Base-by-base conservation (phyloP, 1,284 basidiomycete species). In the Ustilago sp. region DNA sequence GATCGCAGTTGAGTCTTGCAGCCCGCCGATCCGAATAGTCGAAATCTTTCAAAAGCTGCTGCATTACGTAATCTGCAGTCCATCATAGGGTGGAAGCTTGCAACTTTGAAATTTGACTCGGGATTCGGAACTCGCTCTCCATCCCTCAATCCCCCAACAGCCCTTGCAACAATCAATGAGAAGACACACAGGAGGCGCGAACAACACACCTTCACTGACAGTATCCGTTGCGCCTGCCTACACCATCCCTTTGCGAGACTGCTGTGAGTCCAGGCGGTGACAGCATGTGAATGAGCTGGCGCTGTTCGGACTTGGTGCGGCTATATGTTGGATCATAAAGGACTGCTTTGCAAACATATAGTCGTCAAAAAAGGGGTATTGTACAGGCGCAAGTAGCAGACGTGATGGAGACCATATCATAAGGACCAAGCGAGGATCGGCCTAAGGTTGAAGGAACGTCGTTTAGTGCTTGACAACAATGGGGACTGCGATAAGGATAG, bases 401-500 rank as follows among this genome's bases (percentile, higher is more conserved):
- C 62, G 50, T 32, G 47, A 48, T 56, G 31, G 28, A 28, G 23
- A 47, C 31, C n/a, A 19, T 36, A 31, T 47, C 58, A 58, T 60
- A 19, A 56, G 53, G 52, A 50, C n/a, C 68, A 43, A 43, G 17
- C 12, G 12, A 1, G 34, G 59, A 43, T n/a, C 17, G 56, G 11
- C 15, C 15, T 32, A 8, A 12, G 23, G 48, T n/a, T 31, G 48
- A 17, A 17, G 43, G 19, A 15, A 41, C 5, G 53, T 19, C 53
- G 31, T 2, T 72, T 43, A 76, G 68, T 76, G 74, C 77, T 81
- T 81, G 63, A 81, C 77, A 52, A 74, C 77, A 61, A 81, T 81
- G 12, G 79, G 79, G 63, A 81, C 79, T 80, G 75, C 31, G 17
- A 43, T 17, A 19, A 41, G 17, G 39, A 23, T 7, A 13, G 48